Conservation (phyloP, 345 rosid genomes). For the Linum usitatissimum region DNA sequence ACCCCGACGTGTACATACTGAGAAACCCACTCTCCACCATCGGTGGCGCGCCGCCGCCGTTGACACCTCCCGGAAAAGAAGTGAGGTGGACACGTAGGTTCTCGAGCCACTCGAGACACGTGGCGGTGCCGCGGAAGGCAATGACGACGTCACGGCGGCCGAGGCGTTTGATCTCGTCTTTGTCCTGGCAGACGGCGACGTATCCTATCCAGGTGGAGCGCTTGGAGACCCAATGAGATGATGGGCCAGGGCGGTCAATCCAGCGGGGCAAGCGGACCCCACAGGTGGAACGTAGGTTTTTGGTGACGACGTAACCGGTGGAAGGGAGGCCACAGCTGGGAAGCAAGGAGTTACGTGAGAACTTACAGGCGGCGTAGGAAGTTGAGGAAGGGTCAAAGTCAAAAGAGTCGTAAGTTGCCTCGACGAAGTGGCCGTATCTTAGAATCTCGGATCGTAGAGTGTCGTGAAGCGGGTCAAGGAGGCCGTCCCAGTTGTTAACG, state of each 20-base stretch:
- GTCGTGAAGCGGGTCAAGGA: conserved; percentile 21
- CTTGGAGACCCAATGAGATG: conserved; percentile 12
- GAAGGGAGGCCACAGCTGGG: conserved; percentile 6
- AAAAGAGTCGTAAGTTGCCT: conserved; percentile 19
- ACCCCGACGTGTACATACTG: conserved; percentile 65
- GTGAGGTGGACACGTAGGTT: conserved; percentile 63
- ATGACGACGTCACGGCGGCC: conserved; percentile 29
- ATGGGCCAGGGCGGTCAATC: conserved; percentile 1
- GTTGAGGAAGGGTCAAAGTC: conserved; percentile 26
- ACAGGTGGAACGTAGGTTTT: conserved; percentile 16
- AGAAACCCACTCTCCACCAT: conserved; percentile 93
- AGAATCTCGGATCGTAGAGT: conserved; percentile 16
- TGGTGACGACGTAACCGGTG: conserved; percentile 17
- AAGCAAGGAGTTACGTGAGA: conserved; percentile 8
- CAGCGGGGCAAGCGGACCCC: conserved; percentile 18
- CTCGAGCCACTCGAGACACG: conserved; percentile 23
- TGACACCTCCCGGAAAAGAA: conserved; percentile 21
- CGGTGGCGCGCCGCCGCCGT: conserved; percentile 22
- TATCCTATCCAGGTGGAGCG: conserved; percentile 24
- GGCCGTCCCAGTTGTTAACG: conserved; percentile 19
- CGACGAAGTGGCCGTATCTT: conserved; percentile 20
- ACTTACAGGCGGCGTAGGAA: conserved; percentile 16
- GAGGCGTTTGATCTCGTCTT: conserved; percentile 18
- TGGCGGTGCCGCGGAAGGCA: conserved; percentile 23
- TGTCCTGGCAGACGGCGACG: conserved; percentile 25